Base-by-base conservation (phyloP, 352 stramenopile genomes). In the Globisporangium okanoganense region DNA sequence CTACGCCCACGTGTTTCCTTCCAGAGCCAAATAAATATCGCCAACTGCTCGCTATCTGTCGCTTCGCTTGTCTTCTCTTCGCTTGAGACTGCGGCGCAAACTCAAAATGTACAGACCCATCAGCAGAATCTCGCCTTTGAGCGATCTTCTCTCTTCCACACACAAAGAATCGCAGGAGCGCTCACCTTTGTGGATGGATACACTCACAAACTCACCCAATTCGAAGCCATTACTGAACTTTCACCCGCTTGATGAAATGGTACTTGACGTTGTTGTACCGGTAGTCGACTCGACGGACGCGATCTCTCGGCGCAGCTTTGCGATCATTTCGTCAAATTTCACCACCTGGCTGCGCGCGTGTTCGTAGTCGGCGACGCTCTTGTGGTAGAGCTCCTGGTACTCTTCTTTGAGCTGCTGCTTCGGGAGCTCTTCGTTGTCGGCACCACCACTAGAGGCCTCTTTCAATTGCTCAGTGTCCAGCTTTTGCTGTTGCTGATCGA, bases 241-340 rank as follows among this genome's bases (percentile, higher is more conserved):
- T 56, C 47, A 57, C n/a, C 3, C 20, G 14, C 57, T 56, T 3
- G 35, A 49, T 24, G 22, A 22, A 3, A 61, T 27, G 8, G 18
- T 25, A 2, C 25, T 14, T 12, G 43, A 5, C 13, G 25, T 25
- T 54, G n/a, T 16, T 58, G 33, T 24, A 16, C n/a, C 25, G 14
- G 53, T 25, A 24, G 54, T 22, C 16, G 38, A n/a, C 59, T 65
- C 59, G 20, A 65, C 18, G 6, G n/a, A 45, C n/a, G 43, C 40
- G 31, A 65, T 65, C 36, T 65, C 38, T n/a, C 56, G 20, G 1
- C 41, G 38, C n/a, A 65, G 10, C 59, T 38, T 58, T 1, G 49
- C 29, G 33, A 65, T 65, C 38, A 43, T 31, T 8, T 51, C 40
- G 18, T 65, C 52, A 25, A 59, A 33, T 25, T 40, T 58, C 22